Evolutionary conservation across 495 filamentous ascomycete species (phyloP).

Genomic region (Podospora comata): DNA sequence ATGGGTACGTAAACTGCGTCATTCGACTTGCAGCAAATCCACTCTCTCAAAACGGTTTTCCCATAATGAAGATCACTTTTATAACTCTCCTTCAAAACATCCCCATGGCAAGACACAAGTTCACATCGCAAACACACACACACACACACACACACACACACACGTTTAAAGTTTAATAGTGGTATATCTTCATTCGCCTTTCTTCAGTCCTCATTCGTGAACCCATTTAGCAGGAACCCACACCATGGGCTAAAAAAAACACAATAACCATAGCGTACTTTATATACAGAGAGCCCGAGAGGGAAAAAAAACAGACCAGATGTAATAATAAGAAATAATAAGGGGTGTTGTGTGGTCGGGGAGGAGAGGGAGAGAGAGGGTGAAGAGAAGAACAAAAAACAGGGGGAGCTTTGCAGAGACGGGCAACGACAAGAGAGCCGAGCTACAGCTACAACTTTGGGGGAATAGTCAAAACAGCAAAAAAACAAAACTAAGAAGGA

Average conservation of each 20-base stretch:
- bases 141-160: neutral
- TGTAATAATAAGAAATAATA: neutral
- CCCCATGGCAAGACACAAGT: neutral
- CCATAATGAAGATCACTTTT: neutral
- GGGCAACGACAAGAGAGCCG: conserved; percentile 1
- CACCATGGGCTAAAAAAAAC: conserved; percentile 9
- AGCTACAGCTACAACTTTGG: conserved; percentile 2
- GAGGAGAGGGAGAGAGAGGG: conserved; percentile 4
- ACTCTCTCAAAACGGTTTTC: neutral
- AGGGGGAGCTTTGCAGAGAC: too few relatives aligned
- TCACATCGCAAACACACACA: neutral
- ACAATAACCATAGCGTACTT: conserved; percentile 17
- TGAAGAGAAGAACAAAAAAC: neutral
- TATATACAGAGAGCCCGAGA: conserved; percentile 31
- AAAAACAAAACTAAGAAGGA: conserved; percentile 22
- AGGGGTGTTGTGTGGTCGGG: neutral
- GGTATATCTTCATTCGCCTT: conserved; percentile 30
- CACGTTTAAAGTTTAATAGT: conserved; percentile 13
- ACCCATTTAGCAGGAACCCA: conserved; percentile 26
- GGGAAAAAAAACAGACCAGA: conserved; percentile 2
- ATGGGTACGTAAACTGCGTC: neutral
- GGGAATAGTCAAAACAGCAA: conserved; percentile 22
- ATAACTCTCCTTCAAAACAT: neutral
- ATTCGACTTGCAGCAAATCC: neutral
- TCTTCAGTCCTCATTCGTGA: conserved; percentile 31